Conservation (phyloP, 768 basidiomycete genomes). For the Phaffia tasmanica region DNA sequence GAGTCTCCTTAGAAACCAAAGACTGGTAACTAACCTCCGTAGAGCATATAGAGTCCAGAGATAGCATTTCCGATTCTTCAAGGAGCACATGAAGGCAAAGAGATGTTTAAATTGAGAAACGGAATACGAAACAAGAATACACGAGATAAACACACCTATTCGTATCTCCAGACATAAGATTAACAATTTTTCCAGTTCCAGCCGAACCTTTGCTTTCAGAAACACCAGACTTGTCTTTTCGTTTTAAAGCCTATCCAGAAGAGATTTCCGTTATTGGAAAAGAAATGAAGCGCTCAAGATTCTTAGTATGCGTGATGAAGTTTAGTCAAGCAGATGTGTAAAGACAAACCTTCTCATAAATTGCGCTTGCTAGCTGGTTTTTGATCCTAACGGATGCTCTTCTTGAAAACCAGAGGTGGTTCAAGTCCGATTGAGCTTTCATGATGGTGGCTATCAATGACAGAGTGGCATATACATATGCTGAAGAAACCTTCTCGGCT, state of each 20-base stretch:
- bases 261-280: too few species aligned
- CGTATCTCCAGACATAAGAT: constrained; percentile 15
- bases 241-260: background rate
- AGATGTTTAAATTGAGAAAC: background rate
- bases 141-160: background rate
- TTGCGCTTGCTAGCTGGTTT: constrained; percentile 19
- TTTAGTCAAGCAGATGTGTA: too few species aligned
- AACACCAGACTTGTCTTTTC: constrained; percentile 19
- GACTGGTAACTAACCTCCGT: background rate
- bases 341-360: constrained; percentile 21
- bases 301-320: too few species aligned
- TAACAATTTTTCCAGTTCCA: constrained; percentile 24
- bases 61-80: constrained; percentile 20
- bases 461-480: constrained; percentile 21
- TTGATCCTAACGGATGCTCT: constrained; percentile 22
- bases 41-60: background rate
- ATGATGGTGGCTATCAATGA: constrained; percentile 14
- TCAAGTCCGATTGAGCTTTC: constrained; percentile 22
- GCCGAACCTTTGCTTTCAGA: constrained; percentile 14
- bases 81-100: constrained; percentile 1
- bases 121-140: background rate
- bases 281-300: too few species aligned
- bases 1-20: too few species aligned
- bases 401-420: constrained; percentile 25
- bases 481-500: constrained; percentile 3